Conservation (phyloP, 306 rosid genomes). For the Abrus precatorius region DNA sequence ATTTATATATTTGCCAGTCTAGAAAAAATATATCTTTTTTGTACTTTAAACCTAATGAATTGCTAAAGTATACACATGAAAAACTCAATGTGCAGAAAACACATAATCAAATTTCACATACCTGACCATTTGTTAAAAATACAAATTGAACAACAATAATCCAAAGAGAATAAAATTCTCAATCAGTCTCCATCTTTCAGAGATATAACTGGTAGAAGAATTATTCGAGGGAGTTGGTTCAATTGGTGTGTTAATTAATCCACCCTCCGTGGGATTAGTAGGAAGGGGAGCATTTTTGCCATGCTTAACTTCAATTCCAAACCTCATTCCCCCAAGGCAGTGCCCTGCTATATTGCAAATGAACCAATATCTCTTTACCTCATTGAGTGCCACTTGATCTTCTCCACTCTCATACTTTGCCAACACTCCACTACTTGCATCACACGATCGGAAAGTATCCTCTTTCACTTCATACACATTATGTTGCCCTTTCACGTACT, state of each 20-base stretch:
- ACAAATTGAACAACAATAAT: constrained; percentile 36
- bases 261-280: neutral
- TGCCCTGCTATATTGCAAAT: constrained; percentile 56
- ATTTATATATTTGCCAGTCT: neutral
- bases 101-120: neutral
- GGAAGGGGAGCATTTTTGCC: neutral
- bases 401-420: constrained; percentile 55
- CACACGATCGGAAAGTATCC: constrained; percentile 43
- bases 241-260: constrained; percentile 33
- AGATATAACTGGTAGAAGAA: constrained; percentile 26
- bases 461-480: constrained; percentile 55
- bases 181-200: constrained; percentile 35
- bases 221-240: constrained; percentile 36
- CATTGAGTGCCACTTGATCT: constrained; percentile 46
- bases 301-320: constrained; percentile 45
- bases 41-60: neutral
- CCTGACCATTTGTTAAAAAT: constrained; percentile 9
- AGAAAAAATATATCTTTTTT: neutral
- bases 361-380: constrained; percentile 53
- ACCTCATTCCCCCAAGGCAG: constrained; percentile 62
- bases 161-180: constrained; percentile 32
- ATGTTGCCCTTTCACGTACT: constrained; percentile 53
- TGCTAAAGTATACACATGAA: neutral
- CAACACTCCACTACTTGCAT: constrained; percentile 49
- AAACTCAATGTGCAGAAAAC: neutral